A percentile compares a stretch with the other conserved stretches of the same genome.
These are phyloP conservation scores for Fraxinus nigra DNA, from an alignment of 305 asterid species.

Conservation along the genomic window DNA sequence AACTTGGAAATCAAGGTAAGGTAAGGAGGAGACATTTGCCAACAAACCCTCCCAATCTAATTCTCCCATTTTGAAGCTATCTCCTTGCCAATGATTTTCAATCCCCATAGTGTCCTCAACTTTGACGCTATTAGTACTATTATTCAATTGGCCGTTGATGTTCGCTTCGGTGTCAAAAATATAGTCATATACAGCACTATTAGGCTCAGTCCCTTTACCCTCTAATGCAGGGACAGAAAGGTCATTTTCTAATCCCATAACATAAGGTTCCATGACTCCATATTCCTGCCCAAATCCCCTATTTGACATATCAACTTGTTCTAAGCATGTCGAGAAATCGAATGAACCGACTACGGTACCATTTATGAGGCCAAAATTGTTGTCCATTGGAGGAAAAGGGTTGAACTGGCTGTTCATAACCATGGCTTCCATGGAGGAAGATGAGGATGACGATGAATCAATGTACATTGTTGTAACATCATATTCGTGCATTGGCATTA, in stretches of 20 bases:
- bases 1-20: slow-evolving; percentile 79
- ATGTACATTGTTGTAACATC: slow-evolving; percentile 44
- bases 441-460: slow-evolving; percentile 59
- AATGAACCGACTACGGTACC: slow-evolving; percentile 25
- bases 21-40: slow-evolving; percentile 87
- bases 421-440: slow-evolving; percentile 44
- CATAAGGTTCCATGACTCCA: slow-evolving; percentile 40
- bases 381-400: slow-evolving; percentile 34
- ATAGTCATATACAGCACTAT: slow-evolving; percentile 28
- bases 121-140: slow-evolving; percentile 21
- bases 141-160: slow-evolving; percentile 25
- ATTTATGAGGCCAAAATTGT: slow-evolving; percentile 16
- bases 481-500: slow-evolving; percentile 56
- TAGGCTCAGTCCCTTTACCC: slow-evolving; percentile 20
- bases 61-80: slow-evolving; percentile 74
- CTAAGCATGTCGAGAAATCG: slow-evolving; percentile 25
- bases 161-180: slow-evolving; percentile 27
- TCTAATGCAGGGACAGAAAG: slow-evolving; percentile 67
- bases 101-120: slow-evolving; percentile 49
- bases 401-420: slow-evolving; percentile 34
- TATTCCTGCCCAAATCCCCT: slow-evolving; percentile 29
- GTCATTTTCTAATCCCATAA: slow-evolving; percentile 65
- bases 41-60: slow-evolving; percentile 97
- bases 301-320: slow-evolving; percentile 28
- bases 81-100: slow-evolving; percentile 77